Conservation (phyloP, 768 basidiomycete species). For the Fomitopsis pulvina region DNA sequence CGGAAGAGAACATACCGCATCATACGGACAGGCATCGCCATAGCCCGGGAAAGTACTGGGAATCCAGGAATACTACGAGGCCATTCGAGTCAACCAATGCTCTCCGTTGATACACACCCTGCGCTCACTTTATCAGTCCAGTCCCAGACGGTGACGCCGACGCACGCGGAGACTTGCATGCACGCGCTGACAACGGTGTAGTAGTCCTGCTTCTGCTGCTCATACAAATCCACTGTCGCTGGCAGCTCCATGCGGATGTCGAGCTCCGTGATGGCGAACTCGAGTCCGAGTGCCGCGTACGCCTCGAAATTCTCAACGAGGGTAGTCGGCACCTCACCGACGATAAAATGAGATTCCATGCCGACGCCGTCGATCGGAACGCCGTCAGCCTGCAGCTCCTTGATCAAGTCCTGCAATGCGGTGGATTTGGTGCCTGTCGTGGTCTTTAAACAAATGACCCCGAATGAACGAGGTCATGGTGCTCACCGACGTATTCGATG, state of each 20-base stretch:
- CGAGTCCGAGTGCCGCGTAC: constrained; percentile 54
- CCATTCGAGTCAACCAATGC: too few species aligned
- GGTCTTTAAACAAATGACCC: neutral
- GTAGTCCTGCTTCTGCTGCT: constrained; percentile 55
- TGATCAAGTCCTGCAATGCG: constrained; percentile 46
- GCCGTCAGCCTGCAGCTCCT: constrained; percentile 37
- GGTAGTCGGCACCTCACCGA: constrained; percentile 44
- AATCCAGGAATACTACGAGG: constrained; percentile 31
- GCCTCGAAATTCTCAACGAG: constrained; percentile 42
- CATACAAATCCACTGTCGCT: constrained; percentile 38
- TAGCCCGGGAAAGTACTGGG: constrained; percentile 27
- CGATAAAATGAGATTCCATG: constrained; percentile 53
- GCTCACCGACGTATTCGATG: constrained; percentile 23
- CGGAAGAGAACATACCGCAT: constrained; percentile 16
- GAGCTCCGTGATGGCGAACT: constrained; percentile 64
- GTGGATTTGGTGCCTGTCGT: constrained; percentile 43
- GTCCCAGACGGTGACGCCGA: constrained; percentile 36
- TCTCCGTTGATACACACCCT: too few species aligned
- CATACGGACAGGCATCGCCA: constrained; percentile 26
- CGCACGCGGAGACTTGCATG: constrained; percentile 29
- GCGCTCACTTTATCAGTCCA: constrained; percentile 29
- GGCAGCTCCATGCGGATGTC: constrained; percentile 58
- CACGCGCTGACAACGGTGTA: constrained; percentile 50
- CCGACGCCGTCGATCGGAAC: constrained; percentile 59
- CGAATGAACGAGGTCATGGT: neutral